phyloP scores from a whole-genome alignment of 768 basidiomycete genomes.

The Mycena latifolia region DNA sequence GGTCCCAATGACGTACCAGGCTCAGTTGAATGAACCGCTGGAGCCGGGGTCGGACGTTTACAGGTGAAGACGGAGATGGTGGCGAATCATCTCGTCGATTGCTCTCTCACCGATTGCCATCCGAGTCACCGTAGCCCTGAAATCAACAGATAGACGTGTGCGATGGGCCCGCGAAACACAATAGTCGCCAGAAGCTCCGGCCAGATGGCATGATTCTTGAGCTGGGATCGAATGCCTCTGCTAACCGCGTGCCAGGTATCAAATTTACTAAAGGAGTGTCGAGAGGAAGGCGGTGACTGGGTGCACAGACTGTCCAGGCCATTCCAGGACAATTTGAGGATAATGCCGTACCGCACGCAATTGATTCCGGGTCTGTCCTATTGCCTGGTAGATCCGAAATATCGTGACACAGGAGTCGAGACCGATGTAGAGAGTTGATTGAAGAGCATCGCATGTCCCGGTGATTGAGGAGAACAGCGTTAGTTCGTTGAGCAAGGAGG shows the following conservation, averaged over 20 bases:
- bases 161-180: constrained; percentile 1
- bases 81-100: constrained; percentile 8
- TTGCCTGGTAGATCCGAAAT: constrained; percentile 7
- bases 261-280: too few species aligned
- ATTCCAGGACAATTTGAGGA: background rate
- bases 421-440: background rate
- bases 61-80: background rate
- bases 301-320: too few species aligned
- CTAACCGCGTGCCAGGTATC: too few species aligned
- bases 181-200: background rate
- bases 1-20: background rate
- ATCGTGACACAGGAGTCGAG: background rate
- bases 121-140: constrained; percentile 3
- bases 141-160: background rate
- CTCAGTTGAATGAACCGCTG: constrained; percentile 11
- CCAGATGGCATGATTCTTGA: background rate
- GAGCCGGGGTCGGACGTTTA: background rate
- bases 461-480: background rate
- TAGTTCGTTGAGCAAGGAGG: too few species aligned
- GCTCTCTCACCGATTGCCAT: constrained; percentile 25
- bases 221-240: too few species aligned
- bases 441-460: too few species aligned
- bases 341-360: constrained; percentile 6
- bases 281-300: too few species aligned
- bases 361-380: background rate